These are phyloP conservation scores for Rhynchosporium graminicola DNA, from an alignment of 2,329 filamentous ascomycete species.

Conservation along the genomic window DNA sequence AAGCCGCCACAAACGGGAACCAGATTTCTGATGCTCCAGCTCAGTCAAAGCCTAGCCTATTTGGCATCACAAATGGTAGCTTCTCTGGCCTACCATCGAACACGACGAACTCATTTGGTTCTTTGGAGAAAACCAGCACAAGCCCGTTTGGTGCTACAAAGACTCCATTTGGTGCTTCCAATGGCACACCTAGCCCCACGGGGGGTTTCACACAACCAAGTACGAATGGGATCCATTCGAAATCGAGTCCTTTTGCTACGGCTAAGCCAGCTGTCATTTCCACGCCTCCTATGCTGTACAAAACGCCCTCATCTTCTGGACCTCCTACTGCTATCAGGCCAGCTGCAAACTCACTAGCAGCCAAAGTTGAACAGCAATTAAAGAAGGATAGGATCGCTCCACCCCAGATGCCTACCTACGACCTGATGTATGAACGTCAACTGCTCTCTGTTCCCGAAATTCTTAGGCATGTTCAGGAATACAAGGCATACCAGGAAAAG, in stretches of 20 bases:
- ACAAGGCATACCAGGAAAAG: constrained; percentile 57
- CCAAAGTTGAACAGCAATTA: constrained; percentile 18
- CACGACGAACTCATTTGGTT: background rate
- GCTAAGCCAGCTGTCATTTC: background rate
- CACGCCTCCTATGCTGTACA: constrained; percentile 3
- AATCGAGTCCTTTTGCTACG: background rate
- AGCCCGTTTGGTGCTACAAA: constrained; percentile 4
- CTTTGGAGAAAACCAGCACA: background rate
- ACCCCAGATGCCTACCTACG: constrained; percentile 52
- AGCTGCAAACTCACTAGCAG: constrained; percentile 15
- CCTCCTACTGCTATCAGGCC: background rate
- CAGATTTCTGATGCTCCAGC: background rate
- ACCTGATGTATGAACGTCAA: constrained; percentile 23
- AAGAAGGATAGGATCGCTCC: constrained; percentile 45
- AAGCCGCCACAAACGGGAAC: background rate
- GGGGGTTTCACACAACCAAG: background rate
- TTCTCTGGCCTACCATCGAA: background rate
- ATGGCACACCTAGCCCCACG: background rate
- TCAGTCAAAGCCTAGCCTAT: constrained; percentile 3
- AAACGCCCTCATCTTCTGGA: background rate
- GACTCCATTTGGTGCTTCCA: background rate
- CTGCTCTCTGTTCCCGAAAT: constrained; percentile 49
- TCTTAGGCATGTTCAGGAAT: constrained; percentile 56
- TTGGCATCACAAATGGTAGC: constrained; percentile 22
- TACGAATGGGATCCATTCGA: background rate